Evolutionary conservation across 225 moss, liverwort and hornwort genomes (phyloP).

Genomic region (Physcomitrium patens): DNA sequence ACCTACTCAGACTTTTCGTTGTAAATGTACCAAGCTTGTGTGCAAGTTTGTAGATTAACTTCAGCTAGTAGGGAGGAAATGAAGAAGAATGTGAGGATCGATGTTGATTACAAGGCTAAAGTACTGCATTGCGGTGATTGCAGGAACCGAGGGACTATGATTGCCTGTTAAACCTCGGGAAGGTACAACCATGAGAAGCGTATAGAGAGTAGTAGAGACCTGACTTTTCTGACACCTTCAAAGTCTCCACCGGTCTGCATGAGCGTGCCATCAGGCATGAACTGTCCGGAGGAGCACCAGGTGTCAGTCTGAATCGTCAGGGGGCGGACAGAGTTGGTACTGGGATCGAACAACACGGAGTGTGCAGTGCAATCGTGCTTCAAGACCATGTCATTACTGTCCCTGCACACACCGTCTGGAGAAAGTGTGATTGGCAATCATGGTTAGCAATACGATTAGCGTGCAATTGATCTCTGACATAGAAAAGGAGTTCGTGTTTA

Average conservation of each 20-base stretch:
- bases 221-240: constrained; percentile 62
- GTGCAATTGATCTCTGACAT: not conserved
- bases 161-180: too few species aligned
- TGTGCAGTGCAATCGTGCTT: constrained; percentile 63
- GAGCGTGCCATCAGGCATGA: constrained; percentile 63
- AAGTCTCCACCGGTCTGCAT: constrained; percentile 79
- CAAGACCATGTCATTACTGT: constrained; percentile 47
- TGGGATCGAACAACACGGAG: constrained; percentile 69
- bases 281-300: constrained; percentile 76
- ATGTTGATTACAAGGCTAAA: not conserved
- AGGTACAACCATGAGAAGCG: too few species aligned
- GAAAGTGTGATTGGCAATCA: not conserved
- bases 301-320: constrained; percentile 69
- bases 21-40: not conserved
- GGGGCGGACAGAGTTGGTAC: constrained; percentile 63
- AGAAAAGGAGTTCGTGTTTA: not conserved
- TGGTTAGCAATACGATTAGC: not conserved
- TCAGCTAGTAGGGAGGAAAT: not conserved
- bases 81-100: not conserved
- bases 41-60: not conserved
- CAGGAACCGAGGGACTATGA: too few species aligned
- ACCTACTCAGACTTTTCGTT: not conserved
- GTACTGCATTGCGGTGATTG: too few species aligned
- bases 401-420: constrained; percentile 52
- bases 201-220: constrained; percentile 22